Evolutionary conservation across 345 rosid genomes (phyloP).

Genomic region (Eucalyptus lansdowneana): DNA sequence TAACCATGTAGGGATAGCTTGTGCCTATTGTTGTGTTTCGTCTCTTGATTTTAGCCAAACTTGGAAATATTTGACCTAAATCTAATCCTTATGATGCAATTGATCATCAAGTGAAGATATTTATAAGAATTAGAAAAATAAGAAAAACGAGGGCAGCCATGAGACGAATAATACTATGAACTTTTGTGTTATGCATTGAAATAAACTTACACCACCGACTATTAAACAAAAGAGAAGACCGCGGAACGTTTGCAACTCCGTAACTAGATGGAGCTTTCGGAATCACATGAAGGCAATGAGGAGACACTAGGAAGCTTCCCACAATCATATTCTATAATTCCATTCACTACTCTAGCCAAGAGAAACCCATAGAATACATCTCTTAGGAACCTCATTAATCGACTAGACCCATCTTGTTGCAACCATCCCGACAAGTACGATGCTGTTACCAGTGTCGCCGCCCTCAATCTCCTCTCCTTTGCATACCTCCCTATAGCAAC

Average conservation of each 20-base stretch:
- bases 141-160: not conserved
- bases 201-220: not conserved
- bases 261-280: not conserved
- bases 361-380: not conserved
- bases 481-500: conserved; percentile 4
- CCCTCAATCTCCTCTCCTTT: not conserved
- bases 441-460: not conserved
- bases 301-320: not conserved
- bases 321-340: not conserved
- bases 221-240: not conserved
- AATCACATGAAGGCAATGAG: not conserved
- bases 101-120: too few species aligned
- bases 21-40: too few species aligned
- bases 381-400: not conserved
- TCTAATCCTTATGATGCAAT: not conserved
- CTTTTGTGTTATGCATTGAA: not conserved
- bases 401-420: not conserved
- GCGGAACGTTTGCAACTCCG: not conserved
- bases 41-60: not conserved
- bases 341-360: not conserved
- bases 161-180: not conserved
- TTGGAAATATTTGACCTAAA: not conserved
- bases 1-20: too few species aligned
- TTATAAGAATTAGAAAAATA: not conserved
- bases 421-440: not conserved